Evolutionary conservation across 1,284 basidiomycete species (phyloP), one percentile per base, ranked within the genome.

Genomic region (Ceratobasidium sp.): DNA sequence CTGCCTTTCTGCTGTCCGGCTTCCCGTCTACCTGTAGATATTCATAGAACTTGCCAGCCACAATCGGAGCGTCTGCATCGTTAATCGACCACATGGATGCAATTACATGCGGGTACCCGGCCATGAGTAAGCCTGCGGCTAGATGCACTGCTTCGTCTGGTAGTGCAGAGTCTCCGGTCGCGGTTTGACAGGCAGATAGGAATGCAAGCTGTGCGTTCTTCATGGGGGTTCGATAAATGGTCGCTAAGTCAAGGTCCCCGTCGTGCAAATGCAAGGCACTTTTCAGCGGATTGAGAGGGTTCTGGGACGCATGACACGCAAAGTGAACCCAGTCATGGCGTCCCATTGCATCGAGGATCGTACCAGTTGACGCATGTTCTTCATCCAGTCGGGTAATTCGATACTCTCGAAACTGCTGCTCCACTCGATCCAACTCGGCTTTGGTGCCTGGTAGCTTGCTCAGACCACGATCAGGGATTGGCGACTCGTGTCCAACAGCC

Each of bases 141-240:
- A 80, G 64, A 46, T 80, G 70, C 20, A 79, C 72, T 15, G 66
- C 51, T 53, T 80, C 71, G 42, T 80, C 79, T 28, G 78, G 55
- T 28, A 68, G 73, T 18, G 67, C 67, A 26, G 55, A 20, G 40
- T 80, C 79, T n/a, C 78, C 73, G 7, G 28, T 76, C 13, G 71
- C 64, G 10, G 64, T 67, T 26, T 67, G 64, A 23, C 64, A 67
- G 18, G 64, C 64, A 6, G 64, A 67, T 42, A 67, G 26, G 44
- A 67, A 67, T n/a, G 39, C 64, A 18, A 67, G 61, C 4, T 33
- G 26, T n/a, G 26, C 40, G 28, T 39, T 63, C 61, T 63, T 28
- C 26, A 63, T 33, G 12, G 61, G 13, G 10, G 10, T 5, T n/a
- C 40, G 5, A 33, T 18, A 33, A 33, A 63, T 63, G 7, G 15